phyloP scores from a whole-genome alignment of 306 rosid species.

The Fragaria iinumae region DNA sequence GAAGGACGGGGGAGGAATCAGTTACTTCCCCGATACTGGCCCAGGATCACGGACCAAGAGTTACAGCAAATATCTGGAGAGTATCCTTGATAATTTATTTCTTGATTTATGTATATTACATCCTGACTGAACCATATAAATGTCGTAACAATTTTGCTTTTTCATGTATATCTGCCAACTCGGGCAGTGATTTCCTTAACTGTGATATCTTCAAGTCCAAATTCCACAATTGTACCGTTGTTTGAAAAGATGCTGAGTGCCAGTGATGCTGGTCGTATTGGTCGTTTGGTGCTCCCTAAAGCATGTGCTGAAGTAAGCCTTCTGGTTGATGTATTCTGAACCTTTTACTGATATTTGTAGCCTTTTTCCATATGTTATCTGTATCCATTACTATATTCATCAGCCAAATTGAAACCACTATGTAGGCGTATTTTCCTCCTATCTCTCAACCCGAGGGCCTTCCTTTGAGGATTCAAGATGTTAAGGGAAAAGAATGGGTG shows the following conservation, averaged over 20 bases:
- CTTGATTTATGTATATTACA: not conserved
- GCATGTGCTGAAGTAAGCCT: constrained; percentile 95
- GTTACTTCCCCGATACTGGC: constrained; percentile 99
- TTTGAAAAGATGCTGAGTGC: constrained; percentile 99
- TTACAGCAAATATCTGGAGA: constrained; percentile 95
- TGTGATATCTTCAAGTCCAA: constrained; percentile 65
- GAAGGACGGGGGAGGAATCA: constrained; percentile 98
- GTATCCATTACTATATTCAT: not conserved
- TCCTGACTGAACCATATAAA: constrained; percentile 2
- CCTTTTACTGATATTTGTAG: constrained; percentile 18
- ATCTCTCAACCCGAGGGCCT: constrained; percentile 99
- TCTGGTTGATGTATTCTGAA: constrained; percentile 6
- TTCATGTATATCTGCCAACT: constrained; percentile 21
- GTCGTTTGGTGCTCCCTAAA: constrained; percentile 96
- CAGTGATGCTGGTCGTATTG: constrained; percentile 99
- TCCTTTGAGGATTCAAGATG: constrained; percentile 93
- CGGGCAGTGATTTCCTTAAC: constrained; percentile 50
- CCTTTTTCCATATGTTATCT: constrained; percentile 9
- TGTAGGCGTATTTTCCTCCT: constrained; percentile 97
- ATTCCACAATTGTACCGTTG: constrained; percentile 88
- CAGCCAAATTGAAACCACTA: constrained; percentile 33
- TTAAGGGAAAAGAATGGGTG: constrained; percentile 98
- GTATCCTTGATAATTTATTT: constrained; percentile 61
- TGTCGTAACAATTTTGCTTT: not conserved
- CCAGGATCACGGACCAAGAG: constrained; percentile 96